A percentile compares a stretch with the other conserved stretches of the same genome.
phyloP scores from a whole-genome alignment of 2,329 filamentous ascomycete genomes.

The Penicillium sp. region DNA sequence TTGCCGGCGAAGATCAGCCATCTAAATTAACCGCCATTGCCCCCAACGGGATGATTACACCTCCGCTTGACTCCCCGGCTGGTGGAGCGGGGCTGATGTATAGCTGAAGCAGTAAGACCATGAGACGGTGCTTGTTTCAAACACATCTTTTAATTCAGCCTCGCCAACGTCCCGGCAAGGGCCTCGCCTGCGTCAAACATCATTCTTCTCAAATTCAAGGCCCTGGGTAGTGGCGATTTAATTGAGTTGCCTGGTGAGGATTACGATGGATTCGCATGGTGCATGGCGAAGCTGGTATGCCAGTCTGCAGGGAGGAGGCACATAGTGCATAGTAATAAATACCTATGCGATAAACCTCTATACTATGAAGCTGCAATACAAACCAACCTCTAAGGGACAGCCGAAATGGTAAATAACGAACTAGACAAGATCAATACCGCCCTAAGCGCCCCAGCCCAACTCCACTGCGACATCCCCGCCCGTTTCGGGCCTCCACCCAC shows the following conservation, averaged over 20 bases:
- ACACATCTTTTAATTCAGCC: not conserved
- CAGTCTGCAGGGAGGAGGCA: not conserved
- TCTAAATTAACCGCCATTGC: not conserved
- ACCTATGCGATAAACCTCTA: not conserved
- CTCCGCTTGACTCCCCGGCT: conserved; percentile 13
- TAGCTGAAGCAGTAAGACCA: not conserved
- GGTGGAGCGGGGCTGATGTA: not conserved
- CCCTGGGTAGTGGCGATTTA: conserved; percentile 1
- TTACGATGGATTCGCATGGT: not conserved
- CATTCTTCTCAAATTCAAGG: not conserved
- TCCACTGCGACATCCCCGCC: not conserved
- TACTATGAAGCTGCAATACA: not conserved
- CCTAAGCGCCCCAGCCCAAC: not conserved
- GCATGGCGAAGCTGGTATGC: not conserved
- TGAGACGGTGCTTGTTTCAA: not conserved
- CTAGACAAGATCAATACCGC: not conserved
- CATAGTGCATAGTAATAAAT: not conserved
- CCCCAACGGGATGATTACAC: conserved; percentile 20
- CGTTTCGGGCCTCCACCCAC: conserved; percentile 7
- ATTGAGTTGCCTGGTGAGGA: not conserved
- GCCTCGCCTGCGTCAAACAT: not conserved
- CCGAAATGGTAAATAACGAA: not conserved
- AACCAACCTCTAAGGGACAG: not conserved
- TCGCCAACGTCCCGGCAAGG: not conserved
- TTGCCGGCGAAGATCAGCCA: conserved; percentile 19